Evolutionary conservation across 2,329 filamentous ascomycete genomes (phyloP).

Genomic region (Trichoderma koningii): DNA sequence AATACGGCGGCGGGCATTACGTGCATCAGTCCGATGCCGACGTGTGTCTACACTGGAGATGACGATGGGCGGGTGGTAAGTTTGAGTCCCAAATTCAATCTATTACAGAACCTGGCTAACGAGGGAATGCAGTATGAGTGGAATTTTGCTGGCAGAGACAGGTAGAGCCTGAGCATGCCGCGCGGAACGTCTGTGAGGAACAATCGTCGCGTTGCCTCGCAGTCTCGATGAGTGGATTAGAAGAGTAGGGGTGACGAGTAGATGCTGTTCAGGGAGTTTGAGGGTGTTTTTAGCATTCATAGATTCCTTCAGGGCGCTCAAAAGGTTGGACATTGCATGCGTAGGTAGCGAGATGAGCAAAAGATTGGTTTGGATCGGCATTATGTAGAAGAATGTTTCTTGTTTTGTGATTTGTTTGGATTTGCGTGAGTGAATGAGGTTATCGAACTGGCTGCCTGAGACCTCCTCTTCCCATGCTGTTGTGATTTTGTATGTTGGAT

Average conservation of each 20-base stretch:
- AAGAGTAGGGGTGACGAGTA: background rate
- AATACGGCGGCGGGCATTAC: slow-evolving; percentile 73
- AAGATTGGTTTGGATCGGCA: slow-evolving; percentile 9
- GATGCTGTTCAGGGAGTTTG: background rate
- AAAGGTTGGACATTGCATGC: slow-evolving; percentile 24
- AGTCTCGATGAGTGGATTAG: background rate
- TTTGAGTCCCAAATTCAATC: no score
- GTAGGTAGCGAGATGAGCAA: slow-evolving; percentile 5
- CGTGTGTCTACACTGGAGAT: slow-evolving; percentile 88
- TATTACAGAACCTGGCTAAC: slow-evolving; percentile 18
- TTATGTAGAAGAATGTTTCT: background rate
- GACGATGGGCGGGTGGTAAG: slow-evolving; percentile 84
- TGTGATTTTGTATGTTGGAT: slow-evolving; percentile 8
- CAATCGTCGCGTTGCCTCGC: slow-evolving; percentile 12
- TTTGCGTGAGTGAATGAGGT: background rate
- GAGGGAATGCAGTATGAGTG: slow-evolving; percentile 58
- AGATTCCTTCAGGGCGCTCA: slow-evolving; percentile 21
- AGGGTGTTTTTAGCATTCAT: slow-evolving; percentile 2
- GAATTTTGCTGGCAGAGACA: slow-evolving; percentile 60
- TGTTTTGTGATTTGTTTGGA: slow-evolving; percentile 13
- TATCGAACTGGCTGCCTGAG: background rate
- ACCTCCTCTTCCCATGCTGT: background rate
- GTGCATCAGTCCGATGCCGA: slow-evolving; percentile 80
- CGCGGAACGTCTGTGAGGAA: slow-evolving; percentile 24
- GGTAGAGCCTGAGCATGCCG: slow-evolving; percentile 47